phyloP scores from a whole-genome alignment of 371 early-diverging fungal genomes.

The Batkoa obscura region DNA sequence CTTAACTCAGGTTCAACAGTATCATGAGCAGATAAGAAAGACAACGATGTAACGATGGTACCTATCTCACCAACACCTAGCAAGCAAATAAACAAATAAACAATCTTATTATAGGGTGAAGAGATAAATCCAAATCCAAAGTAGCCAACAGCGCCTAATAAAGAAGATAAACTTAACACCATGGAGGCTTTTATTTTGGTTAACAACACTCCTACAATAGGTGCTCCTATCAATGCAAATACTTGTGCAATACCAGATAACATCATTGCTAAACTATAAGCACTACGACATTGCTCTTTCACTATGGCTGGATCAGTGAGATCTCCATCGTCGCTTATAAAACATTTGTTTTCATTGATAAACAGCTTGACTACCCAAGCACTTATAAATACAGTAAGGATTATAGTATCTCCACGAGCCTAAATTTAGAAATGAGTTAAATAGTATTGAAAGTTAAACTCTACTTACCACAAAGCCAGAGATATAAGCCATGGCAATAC shows the following conservation, averaged over 20 bases:
- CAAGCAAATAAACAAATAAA: constrained; percentile 27
- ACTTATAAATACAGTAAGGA: constrained; percentile 48
- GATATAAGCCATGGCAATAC: constrained; percentile 32
- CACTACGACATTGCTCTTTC: constrained; percentile 14
- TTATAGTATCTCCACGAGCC: constrained; percentile 57
- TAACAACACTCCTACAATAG: constrained; percentile 29
- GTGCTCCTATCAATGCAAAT: constrained; percentile 42
- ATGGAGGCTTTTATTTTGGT: constrained; percentile 24
- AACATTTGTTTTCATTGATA: constrained; percentile 29
- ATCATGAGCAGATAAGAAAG: constrained; percentile 29
- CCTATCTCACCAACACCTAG: constrained; percentile 56
- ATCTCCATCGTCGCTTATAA: constrained; percentile 8
- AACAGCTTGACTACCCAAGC: constrained; percentile 49
- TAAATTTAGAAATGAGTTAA: constrained; percentile 8
- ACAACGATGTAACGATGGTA: constrained; percentile 47
- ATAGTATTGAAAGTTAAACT: background rate
- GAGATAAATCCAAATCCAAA: constrained; percentile 29
- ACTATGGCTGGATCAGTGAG: too few species aligned
- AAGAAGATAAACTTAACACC: constrained; percentile 25
- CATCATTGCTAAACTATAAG: constrained; percentile 10
- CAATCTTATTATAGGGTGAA: constrained; percentile 28
- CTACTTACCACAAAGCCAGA: constrained; percentile 31
- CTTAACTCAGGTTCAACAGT: constrained; percentile 25
- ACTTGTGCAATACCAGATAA: constrained; percentile 50
- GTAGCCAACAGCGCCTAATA: constrained; percentile 32